Conservation (phyloP, 345 rosid genomes). For the Eutrema heterophyllum region DNA sequence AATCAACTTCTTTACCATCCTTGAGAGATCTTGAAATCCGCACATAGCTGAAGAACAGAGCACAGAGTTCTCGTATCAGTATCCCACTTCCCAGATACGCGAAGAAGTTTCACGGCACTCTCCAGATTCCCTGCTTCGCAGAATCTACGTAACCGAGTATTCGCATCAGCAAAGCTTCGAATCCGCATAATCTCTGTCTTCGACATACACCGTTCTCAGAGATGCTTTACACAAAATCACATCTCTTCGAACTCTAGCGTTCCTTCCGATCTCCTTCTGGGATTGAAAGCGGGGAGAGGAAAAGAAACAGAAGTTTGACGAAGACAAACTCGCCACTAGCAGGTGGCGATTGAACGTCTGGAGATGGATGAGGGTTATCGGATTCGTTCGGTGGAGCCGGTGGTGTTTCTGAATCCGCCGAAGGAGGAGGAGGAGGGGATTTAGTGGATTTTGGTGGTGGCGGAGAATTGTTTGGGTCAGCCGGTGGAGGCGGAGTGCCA, state of each 20-base stretch:
- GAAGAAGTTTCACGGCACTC: constrained; percentile 43
- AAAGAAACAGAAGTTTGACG: constrained; percentile 20
- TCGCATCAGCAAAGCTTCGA: constrained; percentile 30
- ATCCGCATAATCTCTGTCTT: no score
- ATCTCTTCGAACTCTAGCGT: constrained; percentile 13
- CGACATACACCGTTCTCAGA: constrained; percentile 24
- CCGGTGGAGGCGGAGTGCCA: constrained; percentile 13
- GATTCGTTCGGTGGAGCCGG: no score
- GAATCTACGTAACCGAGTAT: constrained; percentile 32
- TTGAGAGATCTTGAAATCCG: constrained; percentile 42
- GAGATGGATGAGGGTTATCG: no score
- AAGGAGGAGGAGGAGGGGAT: constrained; percentile 26
- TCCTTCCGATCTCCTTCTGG: constrained; percentile 1
- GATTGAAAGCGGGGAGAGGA: constrained; percentile 9
- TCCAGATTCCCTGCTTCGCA: constrained; percentile 43
- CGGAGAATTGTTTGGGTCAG: constrained; percentile 5
- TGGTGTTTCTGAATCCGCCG: not conserved
- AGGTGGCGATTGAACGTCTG: not conserved
- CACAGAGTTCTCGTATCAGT: constrained; percentile 44
- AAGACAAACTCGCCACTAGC: constrained; percentile 35
- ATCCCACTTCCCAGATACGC: constrained; percentile 26
- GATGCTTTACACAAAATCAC: constrained; percentile 20
- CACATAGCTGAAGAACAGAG: constrained; percentile 58
- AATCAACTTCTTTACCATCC: constrained; percentile 49
- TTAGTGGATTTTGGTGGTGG: constrained; percentile 29